Percentiles rank a stretch among this genome's conserved stretches.
phyloP scores from a whole-genome alignment of 2,329 filamentous ascomycete species.

The Fusarium nurragi region DNA sequence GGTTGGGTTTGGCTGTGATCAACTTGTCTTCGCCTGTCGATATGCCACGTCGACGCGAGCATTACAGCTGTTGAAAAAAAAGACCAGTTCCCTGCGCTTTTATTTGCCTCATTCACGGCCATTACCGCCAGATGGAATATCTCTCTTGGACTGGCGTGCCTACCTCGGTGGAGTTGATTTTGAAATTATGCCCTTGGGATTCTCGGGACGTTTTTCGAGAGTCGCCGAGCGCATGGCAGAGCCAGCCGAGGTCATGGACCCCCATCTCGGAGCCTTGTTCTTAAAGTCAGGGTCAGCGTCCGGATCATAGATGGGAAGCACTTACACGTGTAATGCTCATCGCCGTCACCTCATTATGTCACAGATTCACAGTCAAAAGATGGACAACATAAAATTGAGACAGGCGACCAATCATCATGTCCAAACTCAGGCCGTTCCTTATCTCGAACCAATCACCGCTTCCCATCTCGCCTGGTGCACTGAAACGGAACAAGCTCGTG shows the following conservation, averaged over 20 bases:
- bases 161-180: slow-evolving; percentile 19
- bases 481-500: slow-evolving; percentile 44
- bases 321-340: slow-evolving; percentile 29
- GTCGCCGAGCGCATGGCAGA: slow-evolving; percentile 34
- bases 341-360: slow-evolving; percentile 41
- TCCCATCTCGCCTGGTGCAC: slow-evolving; percentile 28
- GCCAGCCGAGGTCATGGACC: slow-evolving; percentile 20
- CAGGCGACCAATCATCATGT: slow-evolving; percentile 51
- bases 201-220: slow-evolving; percentile 28
- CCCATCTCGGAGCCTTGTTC: slow-evolving; percentile 11
- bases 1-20: slow-evolving; percentile 23
- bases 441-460: slow-evolving; percentile 54
- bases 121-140: slow-evolving; percentile 11
- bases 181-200: slow-evolving; percentile 15
- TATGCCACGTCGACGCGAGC: slow-evolving; percentile 18
- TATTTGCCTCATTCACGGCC: slow-evolving; percentile 29
- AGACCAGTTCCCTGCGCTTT: slow-evolving; percentile 14
- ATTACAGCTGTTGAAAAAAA: slow-evolving; percentile 21
- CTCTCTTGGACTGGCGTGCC: slow-evolving; percentile 35
- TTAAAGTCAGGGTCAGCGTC: slow-evolving; percentile 7
- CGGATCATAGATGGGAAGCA: slow-evolving; percentile 20
- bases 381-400: slow-evolving; percentile 55
- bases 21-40: slow-evolving; percentile 4
- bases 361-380: slow-evolving; percentile 46
- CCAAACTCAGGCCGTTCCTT: slow-evolving; percentile 47